phyloP scores from a whole-genome alignment of 495 filamentous ascomycete species.

The Glonium stellatum region DNA sequence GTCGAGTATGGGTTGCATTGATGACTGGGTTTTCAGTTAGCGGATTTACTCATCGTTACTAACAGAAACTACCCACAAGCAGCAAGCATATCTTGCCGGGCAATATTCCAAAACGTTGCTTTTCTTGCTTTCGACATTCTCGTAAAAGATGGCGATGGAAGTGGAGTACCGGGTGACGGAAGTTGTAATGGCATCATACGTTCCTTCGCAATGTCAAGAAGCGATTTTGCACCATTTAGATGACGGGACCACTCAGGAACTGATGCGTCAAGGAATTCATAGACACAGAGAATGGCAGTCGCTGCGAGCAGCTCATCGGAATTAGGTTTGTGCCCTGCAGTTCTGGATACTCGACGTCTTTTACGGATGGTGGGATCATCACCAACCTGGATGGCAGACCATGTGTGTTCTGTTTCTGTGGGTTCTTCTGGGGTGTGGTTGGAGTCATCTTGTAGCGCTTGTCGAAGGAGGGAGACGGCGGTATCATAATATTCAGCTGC shows the following conservation, averaged over 20 bases:
- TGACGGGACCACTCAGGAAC: slow-evolving; percentile 57
- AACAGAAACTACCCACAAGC: slow-evolving; percentile 44
- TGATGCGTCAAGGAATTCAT: slow-evolving; percentile 57
- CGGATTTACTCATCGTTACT: not conserved
- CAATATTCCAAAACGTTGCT: slow-evolving; percentile 62
- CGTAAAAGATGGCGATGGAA: slow-evolving; percentile 23
- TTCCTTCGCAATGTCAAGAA: slow-evolving; percentile 57
- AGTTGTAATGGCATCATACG: slow-evolving; percentile 54
- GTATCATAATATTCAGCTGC: slow-evolving; percentile 58
- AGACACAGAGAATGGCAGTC: slow-evolving; percentile 56
- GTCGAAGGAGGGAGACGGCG: slow-evolving; percentile 55
- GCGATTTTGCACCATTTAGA: slow-evolving; percentile 55
- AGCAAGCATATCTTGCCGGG: slow-evolving; percentile 57
- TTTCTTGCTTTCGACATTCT: slow-evolving; percentile 48
- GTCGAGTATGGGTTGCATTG: slow-evolving; percentile 52
- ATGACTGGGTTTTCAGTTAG: slow-evolving; percentile 42
- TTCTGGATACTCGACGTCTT: slow-evolving; percentile 38
- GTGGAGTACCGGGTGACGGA: slow-evolving; percentile 33
- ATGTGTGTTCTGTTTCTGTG: slow-evolving; percentile 37
- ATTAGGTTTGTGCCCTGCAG: slow-evolving; percentile 40
- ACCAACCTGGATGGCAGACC: not conserved
- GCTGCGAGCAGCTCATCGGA: slow-evolving; percentile 58
- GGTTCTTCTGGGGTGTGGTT: slow-evolving; percentile 10
- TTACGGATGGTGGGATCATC: slow-evolving; percentile 12
- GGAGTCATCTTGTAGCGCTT: slow-evolving; percentile 46